These are phyloP conservation scores for Syzygium grande DNA, from an alignment of 345 rosid genomes.

Conservation along the genomic window DNA sequence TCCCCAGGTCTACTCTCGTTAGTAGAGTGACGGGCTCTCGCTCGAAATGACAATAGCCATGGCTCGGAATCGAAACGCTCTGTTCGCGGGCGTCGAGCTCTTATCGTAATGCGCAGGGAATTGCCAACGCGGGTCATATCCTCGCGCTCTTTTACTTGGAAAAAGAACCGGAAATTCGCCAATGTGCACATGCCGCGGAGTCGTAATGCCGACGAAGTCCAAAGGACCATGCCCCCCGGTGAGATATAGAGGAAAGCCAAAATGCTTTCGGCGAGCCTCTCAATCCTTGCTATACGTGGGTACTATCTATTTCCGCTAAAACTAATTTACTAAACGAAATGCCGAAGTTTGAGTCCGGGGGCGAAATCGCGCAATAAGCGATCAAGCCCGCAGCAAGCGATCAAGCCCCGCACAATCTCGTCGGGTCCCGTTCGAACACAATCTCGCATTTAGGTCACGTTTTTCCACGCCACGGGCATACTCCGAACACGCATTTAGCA, in stretches of 20 bases:
- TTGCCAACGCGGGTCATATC: too few species aligned
- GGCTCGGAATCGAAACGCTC: neutral
- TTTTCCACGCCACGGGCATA: too few species aligned
- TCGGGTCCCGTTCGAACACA: too few species aligned
- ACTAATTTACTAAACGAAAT: neutral
- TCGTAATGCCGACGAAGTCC: neutral
- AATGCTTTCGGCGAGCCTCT: neutral
- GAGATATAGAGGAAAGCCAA: neutral
- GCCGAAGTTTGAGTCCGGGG: neutral
- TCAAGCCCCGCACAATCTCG: too few species aligned
- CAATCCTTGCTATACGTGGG: neutral
- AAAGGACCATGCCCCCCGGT: too few species aligned
- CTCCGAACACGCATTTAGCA: neutral
- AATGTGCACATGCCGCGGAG: neutral
- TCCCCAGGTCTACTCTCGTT: neutral
- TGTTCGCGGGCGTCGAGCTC: too few species aligned
- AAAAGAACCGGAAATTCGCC: neutral
- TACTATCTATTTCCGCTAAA: neutral
- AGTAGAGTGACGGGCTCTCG: rapidly evolving
- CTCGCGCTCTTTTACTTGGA: too few species aligned
- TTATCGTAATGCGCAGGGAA: too few species aligned
- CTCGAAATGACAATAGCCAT: neutral
- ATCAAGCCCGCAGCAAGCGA: too few species aligned
- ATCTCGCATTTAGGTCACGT: too few species aligned
- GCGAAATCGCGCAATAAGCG: neutral